Evolutionary conservation across 2,329 filamentous ascomycete genomes (phyloP), one percentile per base, ranked within the genome.

Genomic region (Trichoderma brevicompactum): DNA sequence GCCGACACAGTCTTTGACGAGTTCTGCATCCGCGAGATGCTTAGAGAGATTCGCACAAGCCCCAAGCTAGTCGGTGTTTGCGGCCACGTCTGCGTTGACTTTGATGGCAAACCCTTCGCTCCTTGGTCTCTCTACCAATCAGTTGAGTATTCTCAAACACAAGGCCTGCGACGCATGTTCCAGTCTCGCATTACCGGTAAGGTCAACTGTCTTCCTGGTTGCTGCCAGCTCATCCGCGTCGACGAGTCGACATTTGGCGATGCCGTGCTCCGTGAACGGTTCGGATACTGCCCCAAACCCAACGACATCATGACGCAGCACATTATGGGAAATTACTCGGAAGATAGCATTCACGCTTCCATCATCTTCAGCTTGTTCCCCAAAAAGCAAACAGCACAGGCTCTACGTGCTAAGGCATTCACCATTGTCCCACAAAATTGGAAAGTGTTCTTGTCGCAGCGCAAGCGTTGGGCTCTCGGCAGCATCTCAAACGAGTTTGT

Each of bases 241-340:
- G 80, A 81, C 58, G 81, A 82, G 67, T 78, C 80, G 10, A 83
- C 82, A 0, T 82, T 81, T 69, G 80, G 80, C 2, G 80, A 82
- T 66, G 73, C 74, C 15, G 78, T 82, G 5, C 79, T 83, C 38
- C 74, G 80, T 3, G 74, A 82, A 53, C 76, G 77, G 1, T 83
- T 83, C 56, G 81, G 80, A 3, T 82, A 83, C 71, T 80, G 78
- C 65, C 81, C 81, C 6, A 79, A 79, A 64, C 79, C 79, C n/a
- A 81, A 80, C 59, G 81, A 83, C 64, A 74, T 78, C 50, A 79
- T 83, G 74, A 79, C 81, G 7, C 77, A 77, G 69, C 81, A 82
- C 58, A 81, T 83, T 67, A 80, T 81, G 70, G 81, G 80, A 12
- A 80, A 78, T 17, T 81, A 81, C 44, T 82, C 80, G 3, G 82